Percentiles rank a stretch among this genome's conserved stretches.
These are phyloP conservation scores for Cyberlindnera amylophila DNA, from an alignment of 805 yeast species.

Conservation along the genomic window DNA sequence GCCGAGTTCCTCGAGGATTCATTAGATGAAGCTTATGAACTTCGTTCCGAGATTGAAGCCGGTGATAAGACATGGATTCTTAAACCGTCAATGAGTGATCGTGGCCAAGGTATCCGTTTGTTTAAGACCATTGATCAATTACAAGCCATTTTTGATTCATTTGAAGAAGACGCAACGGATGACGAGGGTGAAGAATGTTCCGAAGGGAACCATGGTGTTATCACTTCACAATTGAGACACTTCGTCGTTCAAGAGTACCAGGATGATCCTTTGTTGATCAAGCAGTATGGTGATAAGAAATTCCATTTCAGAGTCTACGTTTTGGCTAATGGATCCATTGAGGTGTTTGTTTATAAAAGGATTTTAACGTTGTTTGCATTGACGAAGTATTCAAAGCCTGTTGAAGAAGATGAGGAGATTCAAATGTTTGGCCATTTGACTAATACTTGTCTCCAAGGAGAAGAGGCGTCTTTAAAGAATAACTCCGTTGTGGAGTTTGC, in stretches of 20 bases:
- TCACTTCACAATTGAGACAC: constrained; percentile 84
- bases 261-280: constrained; percentile 60
- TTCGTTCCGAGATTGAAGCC: constrained; percentile 68
- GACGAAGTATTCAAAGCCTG: constrained; percentile 36
- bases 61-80: constrained; percentile 75
- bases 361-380: constrained; percentile 83
- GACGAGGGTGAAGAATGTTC: constrained; percentile 53
- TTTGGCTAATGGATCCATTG: constrained; percentile 65
- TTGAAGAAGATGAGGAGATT: constrained; percentile 39
- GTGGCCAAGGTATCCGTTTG: constrained; percentile 91
- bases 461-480: constrained; percentile 33
- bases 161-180: constrained; percentile 68
- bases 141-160: constrained; percentile 78
- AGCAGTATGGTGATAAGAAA: constrained; percentile 60
- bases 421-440: constrained; percentile 68
- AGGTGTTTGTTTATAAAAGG: constrained; percentile 74
- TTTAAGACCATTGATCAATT: constrained; percentile 76
- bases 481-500: constrained; percentile 62
- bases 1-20: constrained; percentile 96
- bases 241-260: constrained; percentile 86
- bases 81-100: constrained; percentile 96
- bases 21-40: constrained; percentile 86
- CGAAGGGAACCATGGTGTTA: constrained; percentile 56
- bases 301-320: constrained; percentile 90
- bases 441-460: constrained; percentile 84